A percentile compares a stretch with the other conserved stretches of the same genome.
phyloP scores from a whole-genome alignment of 116 monocot genomes.

The Phalaenopsis hybrid region DNA sequence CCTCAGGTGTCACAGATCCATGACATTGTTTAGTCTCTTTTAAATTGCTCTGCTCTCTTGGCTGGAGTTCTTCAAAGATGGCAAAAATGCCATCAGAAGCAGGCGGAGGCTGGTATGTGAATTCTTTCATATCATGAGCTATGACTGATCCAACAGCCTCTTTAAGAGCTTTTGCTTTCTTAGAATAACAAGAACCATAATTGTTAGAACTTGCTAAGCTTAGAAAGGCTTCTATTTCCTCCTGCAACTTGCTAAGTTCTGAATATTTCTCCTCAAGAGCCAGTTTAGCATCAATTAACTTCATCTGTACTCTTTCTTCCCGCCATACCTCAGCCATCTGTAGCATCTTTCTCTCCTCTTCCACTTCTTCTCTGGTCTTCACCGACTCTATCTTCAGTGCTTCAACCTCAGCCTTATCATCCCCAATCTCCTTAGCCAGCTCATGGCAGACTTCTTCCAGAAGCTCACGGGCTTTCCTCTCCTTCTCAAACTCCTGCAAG shows the following conservation, averaged over 20 bases:
- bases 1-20: conserved; percentile 34
- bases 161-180: conserved; percentile 47
- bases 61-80: conserved; percentile 70
- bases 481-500: conserved; percentile 69
- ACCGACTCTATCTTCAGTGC: conserved; percentile 53
- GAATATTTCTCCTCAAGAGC: conserved; percentile 75
- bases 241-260: conserved; percentile 41
- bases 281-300: conserved; percentile 78
- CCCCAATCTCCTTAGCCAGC: conserved; percentile 69
- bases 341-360: conserved; percentile 89
- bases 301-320: conserved; percentile 95
- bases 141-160: conserved; percentile 38
- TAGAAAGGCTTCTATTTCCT: conserved; percentile 54
- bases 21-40: conserved; percentile 51
- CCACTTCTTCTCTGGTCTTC: conserved; percentile 63
- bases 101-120: conserved; percentile 60
- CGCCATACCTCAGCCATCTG: conserved; percentile 98
- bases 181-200: conserved; percentile 14
- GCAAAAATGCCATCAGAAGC: conserved; percentile 76
- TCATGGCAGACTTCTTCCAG: conserved; percentile 90
- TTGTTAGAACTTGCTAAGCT: conserved; percentile 1
- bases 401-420: conserved; percentile 74
- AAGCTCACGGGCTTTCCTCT: conserved; percentile 62
- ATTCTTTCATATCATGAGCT: conserved; percentile 48
- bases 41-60: conserved; percentile 35